A percentile compares a stretch with the other conserved stretches of the same genome.
Evolutionary conservation across 345 rosid species (phyloP).

Genomic region (Salix koriyanagi): DNA sequence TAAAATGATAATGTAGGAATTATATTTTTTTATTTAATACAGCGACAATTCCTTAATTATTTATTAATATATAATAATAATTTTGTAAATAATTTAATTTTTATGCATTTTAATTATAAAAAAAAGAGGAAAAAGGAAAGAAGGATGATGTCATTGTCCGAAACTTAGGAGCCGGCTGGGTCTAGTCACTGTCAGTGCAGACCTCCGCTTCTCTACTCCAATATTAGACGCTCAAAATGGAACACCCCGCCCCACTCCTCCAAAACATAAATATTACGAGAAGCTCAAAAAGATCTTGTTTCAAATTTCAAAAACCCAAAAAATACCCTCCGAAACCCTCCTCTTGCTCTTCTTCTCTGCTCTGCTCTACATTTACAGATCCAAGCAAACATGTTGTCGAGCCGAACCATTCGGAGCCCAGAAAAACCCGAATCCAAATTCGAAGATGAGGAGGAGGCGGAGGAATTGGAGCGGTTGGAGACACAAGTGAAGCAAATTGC

Average conservation of each 20-base stretch:
- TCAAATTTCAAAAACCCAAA: conserved; percentile 17
- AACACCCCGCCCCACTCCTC: no score
- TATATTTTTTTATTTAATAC: no score
- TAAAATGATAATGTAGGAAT: no score
- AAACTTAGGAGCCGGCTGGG: not conserved
- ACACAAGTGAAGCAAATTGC: conserved; percentile 59
- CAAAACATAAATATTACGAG: not conserved
- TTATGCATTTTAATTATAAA: no score
- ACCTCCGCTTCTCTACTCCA: not conserved
- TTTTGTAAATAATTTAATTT: no score
- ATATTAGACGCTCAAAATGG: not conserved
- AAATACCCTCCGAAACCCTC: conserved; percentile 15
- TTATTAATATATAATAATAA: no score
- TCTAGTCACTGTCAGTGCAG: not conserved
- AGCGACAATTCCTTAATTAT: no score
- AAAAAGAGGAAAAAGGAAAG: no score
- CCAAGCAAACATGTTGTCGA: conserved; percentile 22
- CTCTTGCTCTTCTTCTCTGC: not conserved
- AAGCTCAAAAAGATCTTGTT: not conserved
- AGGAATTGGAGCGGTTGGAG: conserved; percentile 56
- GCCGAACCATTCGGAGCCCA: not conserved
- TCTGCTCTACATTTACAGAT: conserved; percentile 3
- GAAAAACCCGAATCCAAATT: conserved; percentile 3
- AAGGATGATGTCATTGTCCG: no score
- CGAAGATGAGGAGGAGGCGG: conserved; percentile 17